Base-by-base conservation (phyloP, 78 protist species). In the Dictyostelium brefeldianum region DNA sequence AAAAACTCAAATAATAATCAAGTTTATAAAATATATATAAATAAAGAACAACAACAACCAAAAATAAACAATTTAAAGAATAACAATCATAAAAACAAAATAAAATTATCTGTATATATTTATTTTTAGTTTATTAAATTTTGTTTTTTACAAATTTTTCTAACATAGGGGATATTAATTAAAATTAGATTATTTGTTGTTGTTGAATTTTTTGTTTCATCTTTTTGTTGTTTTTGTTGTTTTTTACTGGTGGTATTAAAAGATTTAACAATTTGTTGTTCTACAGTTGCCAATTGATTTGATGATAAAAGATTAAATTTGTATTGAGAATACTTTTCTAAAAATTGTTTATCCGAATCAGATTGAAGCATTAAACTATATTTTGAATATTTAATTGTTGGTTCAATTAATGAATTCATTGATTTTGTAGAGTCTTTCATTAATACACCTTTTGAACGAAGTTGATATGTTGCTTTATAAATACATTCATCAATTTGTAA, bases 401-500 rank as follows among this genome's bases (percentile, higher is more conserved):
- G 7, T 12, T 31, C 22, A 4, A 62, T 11, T 36, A 36, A 36
- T 51, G 56, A 51, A 29, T 12, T 20, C 0, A 17, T 15, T 31
- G 47, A 15, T 67, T 31, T 67, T 14, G 50, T 15, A 31, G 75
- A 25, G 31, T 67, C 48, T 31, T 67, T 67, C 75, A 67, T 67
- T 43, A 67, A 29, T 67, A 73, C 79, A 73, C 56, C 56, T 15
- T 73, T 47, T 15, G 56, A 20, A n/a, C 56, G 18, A 46, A 87
- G 54, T 17, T 47, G 9, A 77, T 77, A 87, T 0, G 93, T 59
- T 20, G 93, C 84, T 64, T 84, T 77, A 36, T 87, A 87, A 31
- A 87, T 87, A 11, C 70, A 57, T 36, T 87, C 93, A 31, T 87
- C 93, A 43, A 48, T 65, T 17, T 77, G 18, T 15, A 71, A 25